Percentiles rank a stretch among this genome's conserved stretches.
Conservation (phyloP, 2,329 filamentous ascomycete genomes). For the Alternaria panax region DNA sequence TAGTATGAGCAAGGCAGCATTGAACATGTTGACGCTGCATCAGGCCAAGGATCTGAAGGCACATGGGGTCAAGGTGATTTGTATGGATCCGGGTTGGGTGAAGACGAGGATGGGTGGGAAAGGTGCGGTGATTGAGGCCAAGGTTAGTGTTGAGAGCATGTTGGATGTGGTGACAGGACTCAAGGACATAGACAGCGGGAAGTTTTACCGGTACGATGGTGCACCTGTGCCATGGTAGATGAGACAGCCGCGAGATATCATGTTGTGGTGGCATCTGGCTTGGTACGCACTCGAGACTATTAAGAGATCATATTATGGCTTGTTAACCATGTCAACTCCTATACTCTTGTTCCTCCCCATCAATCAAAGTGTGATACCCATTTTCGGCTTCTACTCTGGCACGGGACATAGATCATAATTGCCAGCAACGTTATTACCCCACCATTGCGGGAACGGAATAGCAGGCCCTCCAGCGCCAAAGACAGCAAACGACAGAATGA, state of each 20-base stretch:
- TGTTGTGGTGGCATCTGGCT: background rate
- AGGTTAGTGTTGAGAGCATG: conserved; percentile 51
- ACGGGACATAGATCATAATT: conserved; percentile 24
- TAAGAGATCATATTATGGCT: background rate
- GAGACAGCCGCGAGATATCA: background rate
- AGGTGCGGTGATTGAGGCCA: conserved; percentile 49
- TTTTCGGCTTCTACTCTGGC: conserved; percentile 2
- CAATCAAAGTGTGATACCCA: too few species aligned
- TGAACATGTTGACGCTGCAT: conserved; percentile 56
- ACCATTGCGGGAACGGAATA: conserved; percentile 21
- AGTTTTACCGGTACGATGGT: conserved; percentile 49
- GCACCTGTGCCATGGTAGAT: conserved; percentile 45
- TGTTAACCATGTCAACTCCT: too few species aligned
- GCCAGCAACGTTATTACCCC: conserved; percentile 24
- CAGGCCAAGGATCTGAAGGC: conserved; percentile 50
- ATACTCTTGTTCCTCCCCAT: too few species aligned
- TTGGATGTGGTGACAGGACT: conserved; percentile 45
- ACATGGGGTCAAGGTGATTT: conserved; percentile 42
- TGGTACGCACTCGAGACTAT: background rate
- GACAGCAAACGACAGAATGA: conserved; percentile 23
- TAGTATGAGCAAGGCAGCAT: conserved; percentile 53
- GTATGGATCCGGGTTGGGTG: conserved; percentile 57
- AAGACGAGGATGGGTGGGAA: conserved; percentile 56
- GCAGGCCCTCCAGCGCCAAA: conserved; percentile 23
- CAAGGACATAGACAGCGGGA: conserved; percentile 47